Conservation (phyloP, 2,329 filamentous ascomycete genomes). For the Neopestalotiopsis clavispora region DNA sequence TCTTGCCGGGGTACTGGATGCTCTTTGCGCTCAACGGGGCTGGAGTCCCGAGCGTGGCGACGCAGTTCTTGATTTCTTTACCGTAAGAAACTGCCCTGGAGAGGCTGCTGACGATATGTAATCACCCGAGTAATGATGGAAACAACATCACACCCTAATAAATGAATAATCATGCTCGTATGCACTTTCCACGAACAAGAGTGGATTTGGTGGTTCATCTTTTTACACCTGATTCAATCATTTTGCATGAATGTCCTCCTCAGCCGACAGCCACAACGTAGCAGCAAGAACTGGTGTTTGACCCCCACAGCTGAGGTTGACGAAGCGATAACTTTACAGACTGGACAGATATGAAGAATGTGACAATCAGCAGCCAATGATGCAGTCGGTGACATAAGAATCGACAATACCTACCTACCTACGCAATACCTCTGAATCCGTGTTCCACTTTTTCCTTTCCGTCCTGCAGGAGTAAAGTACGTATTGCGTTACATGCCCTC, state of each 20-base stretch:
- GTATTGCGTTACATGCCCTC: neutral
- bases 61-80: constrained; percentile 37
- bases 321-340: neutral
- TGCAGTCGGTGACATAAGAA: neutral
- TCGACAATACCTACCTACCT: neutral
- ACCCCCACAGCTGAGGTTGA: neutral
- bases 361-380: neutral
- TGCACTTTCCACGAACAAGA: no score
- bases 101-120: no score
- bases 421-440: neutral
- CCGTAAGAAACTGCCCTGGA: constrained; percentile 10
- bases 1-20: constrained; percentile 53
- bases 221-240: no score
- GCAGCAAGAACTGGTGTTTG: neutral
- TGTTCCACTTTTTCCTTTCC: neutral
- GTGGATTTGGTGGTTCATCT: no score
- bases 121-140: neutral
- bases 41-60: constrained; percentile 49
- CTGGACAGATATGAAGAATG: neutral
- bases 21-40: constrained; percentile 48
- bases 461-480: neutral
- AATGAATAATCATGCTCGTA: neutral
- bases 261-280: no score
- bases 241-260: no score
- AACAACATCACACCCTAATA: neutral